Evolutionary conservation across 352 stramenopile genomes (phyloP).

Genomic region (Phytopythium delawarense): DNA sequence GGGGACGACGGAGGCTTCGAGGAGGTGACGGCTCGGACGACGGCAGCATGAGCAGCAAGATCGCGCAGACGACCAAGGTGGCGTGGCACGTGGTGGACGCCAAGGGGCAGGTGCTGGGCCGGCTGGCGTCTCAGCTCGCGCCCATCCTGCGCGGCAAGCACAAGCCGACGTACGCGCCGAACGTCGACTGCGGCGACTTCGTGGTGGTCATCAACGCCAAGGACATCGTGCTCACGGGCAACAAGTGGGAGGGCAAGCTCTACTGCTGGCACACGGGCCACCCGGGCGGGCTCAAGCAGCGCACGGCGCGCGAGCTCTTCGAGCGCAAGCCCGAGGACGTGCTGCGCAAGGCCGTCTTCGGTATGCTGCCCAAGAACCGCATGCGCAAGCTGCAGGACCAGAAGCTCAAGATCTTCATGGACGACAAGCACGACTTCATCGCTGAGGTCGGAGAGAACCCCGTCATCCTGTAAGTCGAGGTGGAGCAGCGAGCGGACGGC

Average conservation of each 20-base stretch:
- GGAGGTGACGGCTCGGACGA: not conserved
- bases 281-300: constrained; percentile 95
- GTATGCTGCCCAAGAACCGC: constrained; percentile 98
- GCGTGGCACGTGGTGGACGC: constrained; percentile 97
- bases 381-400: constrained; percentile 93
- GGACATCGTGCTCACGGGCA: constrained; percentile 93
- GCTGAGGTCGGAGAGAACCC: constrained; percentile 86
- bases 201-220: constrained; percentile 97
- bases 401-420: constrained; percentile 97
- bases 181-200: constrained; percentile 97
- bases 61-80: constrained; percentile 74
- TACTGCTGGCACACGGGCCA: constrained; percentile 99
- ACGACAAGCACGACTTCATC: constrained; percentile 89
- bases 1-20: no score
- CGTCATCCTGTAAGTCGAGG: constrained; percentile 53
- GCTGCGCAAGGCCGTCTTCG: constrained; percentile 94
- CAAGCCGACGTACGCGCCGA: constrained; percentile 97
- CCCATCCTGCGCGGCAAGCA: constrained; percentile 98
- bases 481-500: no score
- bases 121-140: constrained; percentile 94
- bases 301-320: constrained; percentile 92
- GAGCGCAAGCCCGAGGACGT: constrained; percentile 94
- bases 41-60: constrained; percentile 76
- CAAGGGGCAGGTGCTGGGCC: constrained; percentile 94
- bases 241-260: constrained; percentile 97